Evolutionary conservation across 768 basidiomycete species (phyloP).

Genomic region (Mycena vulgaris): DNA sequence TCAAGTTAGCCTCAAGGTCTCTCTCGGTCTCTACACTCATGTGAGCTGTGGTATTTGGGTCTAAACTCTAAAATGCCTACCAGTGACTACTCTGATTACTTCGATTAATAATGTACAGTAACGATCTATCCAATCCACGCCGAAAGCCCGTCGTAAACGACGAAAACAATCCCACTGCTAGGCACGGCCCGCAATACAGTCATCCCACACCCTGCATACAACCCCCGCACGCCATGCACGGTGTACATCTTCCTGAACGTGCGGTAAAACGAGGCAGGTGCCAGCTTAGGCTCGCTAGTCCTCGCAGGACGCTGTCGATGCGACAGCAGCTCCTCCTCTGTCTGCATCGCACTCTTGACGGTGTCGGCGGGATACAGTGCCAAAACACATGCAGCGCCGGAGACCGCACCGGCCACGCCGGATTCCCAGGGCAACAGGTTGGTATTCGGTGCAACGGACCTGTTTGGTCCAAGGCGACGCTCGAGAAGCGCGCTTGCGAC

Average conservation of each 20-base stretch:
- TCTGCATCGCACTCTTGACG: conserved; percentile 95
- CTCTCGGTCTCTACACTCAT: too few species aligned
- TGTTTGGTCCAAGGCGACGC: conserved; percentile 53
- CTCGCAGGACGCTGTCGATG: conserved; percentile 45
- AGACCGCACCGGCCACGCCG: conserved; percentile 88
- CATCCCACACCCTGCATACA: conserved; percentile 95
- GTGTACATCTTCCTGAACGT: conserved; percentile 81
- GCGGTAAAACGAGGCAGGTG: conserved; percentile 59
- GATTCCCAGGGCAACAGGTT: conserved; percentile 83
- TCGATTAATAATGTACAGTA: conserved; percentile 13
- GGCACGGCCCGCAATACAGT: conserved; percentile 90
- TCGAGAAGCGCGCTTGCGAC: conserved; percentile 74
- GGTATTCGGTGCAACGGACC: conserved; percentile 20
- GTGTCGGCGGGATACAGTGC: conserved; percentile 97
- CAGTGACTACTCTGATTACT: conserved; percentile 4
- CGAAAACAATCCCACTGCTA: conserved; percentile 93
- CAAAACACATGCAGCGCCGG: conserved; percentile 89
- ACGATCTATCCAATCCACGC: conserved; percentile 56
- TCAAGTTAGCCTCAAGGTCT: neutral
- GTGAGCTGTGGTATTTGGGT: neutral
- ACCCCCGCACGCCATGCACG: conserved; percentile 82
- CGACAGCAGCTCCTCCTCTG: conserved; percentile 88
- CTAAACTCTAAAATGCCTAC: conserved; percentile 6
- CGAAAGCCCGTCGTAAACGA: conserved; percentile 88
- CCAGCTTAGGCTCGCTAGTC: conserved; percentile 24